Evolutionary conservation across 139 green algal species (phyloP).

Genomic region (Haematococcus sp.): DNA sequence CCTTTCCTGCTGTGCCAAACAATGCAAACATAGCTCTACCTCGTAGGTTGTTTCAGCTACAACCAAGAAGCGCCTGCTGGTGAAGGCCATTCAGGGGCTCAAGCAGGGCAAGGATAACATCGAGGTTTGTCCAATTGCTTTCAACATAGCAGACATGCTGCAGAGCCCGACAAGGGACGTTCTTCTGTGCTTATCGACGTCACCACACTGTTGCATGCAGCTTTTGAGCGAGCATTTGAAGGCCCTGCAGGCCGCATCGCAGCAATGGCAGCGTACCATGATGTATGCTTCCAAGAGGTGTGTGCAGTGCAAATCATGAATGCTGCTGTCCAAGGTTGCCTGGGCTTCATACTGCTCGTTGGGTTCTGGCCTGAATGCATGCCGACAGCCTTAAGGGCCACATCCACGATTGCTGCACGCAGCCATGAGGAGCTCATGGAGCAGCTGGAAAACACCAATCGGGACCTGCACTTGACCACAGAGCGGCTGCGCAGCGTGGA

Average conservation of each 20-base stretch:
- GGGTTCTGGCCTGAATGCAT: too few relatives aligned
- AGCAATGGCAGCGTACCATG: slow-evolving; percentile 46
- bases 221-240: slow-evolving; percentile 38
- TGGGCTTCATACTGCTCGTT: neutral
- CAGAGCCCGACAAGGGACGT: too few relatives aligned
- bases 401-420: neutral
- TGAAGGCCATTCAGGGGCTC: slow-evolving; percentile 21
- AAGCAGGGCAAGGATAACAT: slow-evolving; percentile 22
- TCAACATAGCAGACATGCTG: too few relatives aligned
- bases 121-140: slow-evolving; percentile 10
- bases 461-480: slow-evolving; percentile 25
- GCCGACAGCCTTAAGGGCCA: too few relatives aligned
- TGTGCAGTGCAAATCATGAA: neutral
- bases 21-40: neutral
- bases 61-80: slow-evolving; percentile 39
- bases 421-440: slow-evolving; percentile 48
- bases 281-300: slow-evolving; percentile 48
- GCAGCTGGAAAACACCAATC: slow-evolving; percentile 32
- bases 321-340: neutral
- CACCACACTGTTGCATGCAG: too few relatives aligned
- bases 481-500: slow-evolving; percentile 33
- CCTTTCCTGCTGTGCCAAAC: neutral
- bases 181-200: too few relatives aligned
- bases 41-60: slow-evolving; percentile 35
- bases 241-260: slow-evolving; percentile 36